Conservation (phyloP, 2,329 filamentous ascomycete species). For the Aspergillus sp. region DNA sequence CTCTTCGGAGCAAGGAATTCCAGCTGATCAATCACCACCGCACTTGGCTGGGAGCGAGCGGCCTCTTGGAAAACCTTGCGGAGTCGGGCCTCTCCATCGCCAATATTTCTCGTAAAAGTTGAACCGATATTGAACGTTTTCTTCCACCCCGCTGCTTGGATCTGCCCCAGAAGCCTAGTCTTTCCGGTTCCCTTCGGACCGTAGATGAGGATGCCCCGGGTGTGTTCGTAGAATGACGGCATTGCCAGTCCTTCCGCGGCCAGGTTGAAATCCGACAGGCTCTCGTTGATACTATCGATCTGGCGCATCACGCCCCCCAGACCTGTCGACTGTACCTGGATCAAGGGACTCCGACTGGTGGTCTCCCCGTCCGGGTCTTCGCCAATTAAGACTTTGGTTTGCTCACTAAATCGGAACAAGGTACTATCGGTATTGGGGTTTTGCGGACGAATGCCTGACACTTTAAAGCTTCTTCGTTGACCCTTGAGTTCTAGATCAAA, state of each 20-base stretch:
- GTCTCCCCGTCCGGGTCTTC: slow-evolving; percentile 17
- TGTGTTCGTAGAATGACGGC: slow-evolving; percentile 42
- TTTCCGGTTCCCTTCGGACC: slow-evolving; percentile 86
- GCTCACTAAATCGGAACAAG: slow-evolving; percentile 35
- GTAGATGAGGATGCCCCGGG: slow-evolving; percentile 69
- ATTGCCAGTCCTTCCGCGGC: slow-evolving; percentile 28
- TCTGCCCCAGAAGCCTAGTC: slow-evolving; percentile 66
- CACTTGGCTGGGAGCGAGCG: slow-evolving; percentile 66
- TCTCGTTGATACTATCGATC: slow-evolving; percentile 64
- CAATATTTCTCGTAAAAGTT: slow-evolving; percentile 33
- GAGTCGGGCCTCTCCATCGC: slow-evolving; percentile 55
- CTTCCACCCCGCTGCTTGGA: slow-evolving; percentile 69
- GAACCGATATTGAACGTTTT: slow-evolving; percentile 56
- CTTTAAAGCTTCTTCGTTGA: slow-evolving; percentile 60
- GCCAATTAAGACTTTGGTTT: slow-evolving; percentile 34
- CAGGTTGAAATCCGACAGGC: slow-evolving; percentile 57
- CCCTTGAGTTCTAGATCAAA: slow-evolving; percentile 63
- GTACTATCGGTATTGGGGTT: slow-evolving; percentile 37
- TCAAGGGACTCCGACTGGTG: slow-evolving; percentile 13
- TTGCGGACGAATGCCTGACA: slow-evolving; percentile 55
- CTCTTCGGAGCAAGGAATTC: slow-evolving; percentile 65
- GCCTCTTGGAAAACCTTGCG: slow-evolving; percentile 70
- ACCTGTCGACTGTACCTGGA: slow-evolving; percentile 42
- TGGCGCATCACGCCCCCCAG: slow-evolving; percentile 69
- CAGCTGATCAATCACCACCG: slow-evolving; percentile 77